Evolutionary conservation across 1,284 basidiomycete genomes (phyloP).

Genomic region (Pterulicium gracile): DNA sequence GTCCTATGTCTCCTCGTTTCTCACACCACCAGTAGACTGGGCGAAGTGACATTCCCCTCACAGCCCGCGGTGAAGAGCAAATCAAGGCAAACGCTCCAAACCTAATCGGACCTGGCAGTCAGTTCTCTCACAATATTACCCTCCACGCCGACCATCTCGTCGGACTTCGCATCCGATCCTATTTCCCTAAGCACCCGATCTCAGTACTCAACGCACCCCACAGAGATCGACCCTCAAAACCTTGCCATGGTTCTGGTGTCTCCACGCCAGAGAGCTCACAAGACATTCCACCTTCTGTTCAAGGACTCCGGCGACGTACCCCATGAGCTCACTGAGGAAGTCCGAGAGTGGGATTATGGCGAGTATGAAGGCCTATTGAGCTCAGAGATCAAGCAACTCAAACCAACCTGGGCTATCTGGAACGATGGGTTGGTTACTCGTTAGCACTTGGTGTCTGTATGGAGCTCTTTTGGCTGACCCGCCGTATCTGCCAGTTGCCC

Average conservation of each 20-base stretch:
- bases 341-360: conserved; percentile 82
- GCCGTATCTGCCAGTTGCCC: conserved; percentile 48
- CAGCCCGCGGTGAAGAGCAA: conserved; percentile 67
- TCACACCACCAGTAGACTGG: conserved; percentile 56
- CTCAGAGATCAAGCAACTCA: conserved; percentile 59
- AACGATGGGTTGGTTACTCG: conserved; percentile 68
- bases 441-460: conserved; percentile 7
- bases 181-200: no score
- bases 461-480: neutral
- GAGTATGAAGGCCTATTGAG: conserved; percentile 78
- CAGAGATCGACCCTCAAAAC: conserved; percentile 73
- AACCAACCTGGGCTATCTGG: conserved; percentile 76
- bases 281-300: conserved; percentile 78
- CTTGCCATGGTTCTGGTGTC: conserved; percentile 76
- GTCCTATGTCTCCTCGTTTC: conserved; percentile 4
- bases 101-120: conserved; percentile 72
- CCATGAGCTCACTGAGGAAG: conserved; percentile 47
- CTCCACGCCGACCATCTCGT: no score
- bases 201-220: no score
- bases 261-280: conserved; percentile 75
- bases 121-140: no score
- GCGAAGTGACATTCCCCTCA: conserved; percentile 79
- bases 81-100: conserved; percentile 53
- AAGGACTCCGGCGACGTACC: conserved; percentile 40
- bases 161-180: no score